These are phyloP conservation scores for Candida boleticola DNA, from an alignment of 805 yeast genomes.

Conservation along the genomic window DNA sequence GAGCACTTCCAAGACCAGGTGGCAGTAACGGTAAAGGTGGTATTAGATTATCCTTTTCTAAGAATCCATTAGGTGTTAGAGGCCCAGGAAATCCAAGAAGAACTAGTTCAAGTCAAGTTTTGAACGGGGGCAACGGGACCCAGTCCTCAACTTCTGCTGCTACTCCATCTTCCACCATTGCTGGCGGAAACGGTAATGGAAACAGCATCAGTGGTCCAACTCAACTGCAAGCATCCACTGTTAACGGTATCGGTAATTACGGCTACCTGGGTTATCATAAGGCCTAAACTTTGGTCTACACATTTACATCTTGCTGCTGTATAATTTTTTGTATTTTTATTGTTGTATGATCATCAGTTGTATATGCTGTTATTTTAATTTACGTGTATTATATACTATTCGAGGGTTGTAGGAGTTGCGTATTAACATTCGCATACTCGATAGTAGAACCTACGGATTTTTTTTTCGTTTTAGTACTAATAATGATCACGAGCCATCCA, in stretches of 20 bases:
- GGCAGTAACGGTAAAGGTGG: conserved; percentile 82
- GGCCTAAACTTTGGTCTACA: conserved; percentile 8
- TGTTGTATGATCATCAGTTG: conserved; percentile 9
- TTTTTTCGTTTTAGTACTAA: no score
- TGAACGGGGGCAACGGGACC: conserved; percentile 4
- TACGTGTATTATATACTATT: conserved; percentile 3
- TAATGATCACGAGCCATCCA: no score
- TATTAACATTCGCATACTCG: no score
- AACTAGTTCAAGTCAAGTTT: conserved; percentile 28
- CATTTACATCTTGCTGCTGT: no score
- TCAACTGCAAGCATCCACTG: background rate
- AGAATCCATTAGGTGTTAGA: conserved; percentile 95
- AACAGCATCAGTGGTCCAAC: conserved; percentile 4
- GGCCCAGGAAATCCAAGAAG: conserved; percentile 55
- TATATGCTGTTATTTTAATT: conserved; percentile 6
- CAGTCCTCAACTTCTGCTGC: conserved; percentile 1
- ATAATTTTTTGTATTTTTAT: conserved; percentile 6
- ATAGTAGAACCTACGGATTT: no score
- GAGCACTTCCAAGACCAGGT: conserved; percentile 80
- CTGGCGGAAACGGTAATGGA: background rate
- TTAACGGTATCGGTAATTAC: conserved; percentile 30
- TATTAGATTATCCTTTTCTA: conserved; percentile 87
- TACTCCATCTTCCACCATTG: background rate
- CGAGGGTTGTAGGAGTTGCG: background rate
- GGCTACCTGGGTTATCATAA: conserved; percentile 35